Percentiles rank a stretch among this genome's conserved stretches.
These are phyloP conservation scores for Tirmania nivea DNA, from an alignment of 495 filamentous ascomycete genomes.

Conservation along the genomic window DNA sequence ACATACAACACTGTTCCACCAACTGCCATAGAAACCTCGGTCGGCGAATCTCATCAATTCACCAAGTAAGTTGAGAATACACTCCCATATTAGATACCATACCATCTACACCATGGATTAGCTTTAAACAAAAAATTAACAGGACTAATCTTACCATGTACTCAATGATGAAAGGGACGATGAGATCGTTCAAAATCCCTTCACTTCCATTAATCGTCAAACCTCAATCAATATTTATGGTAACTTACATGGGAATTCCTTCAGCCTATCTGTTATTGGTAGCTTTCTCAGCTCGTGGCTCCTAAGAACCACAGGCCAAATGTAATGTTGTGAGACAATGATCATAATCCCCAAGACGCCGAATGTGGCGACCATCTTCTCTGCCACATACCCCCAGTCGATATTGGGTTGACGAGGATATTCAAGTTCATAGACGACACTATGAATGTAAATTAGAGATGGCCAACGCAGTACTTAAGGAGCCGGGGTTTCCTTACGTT, in stretches of 20 bases:
- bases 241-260: constrained; percentile 36
- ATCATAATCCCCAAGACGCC: constrained; percentile 46
- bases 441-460: not conserved
- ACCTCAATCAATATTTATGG: too few species aligned
- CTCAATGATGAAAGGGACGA: constrained; percentile 58
- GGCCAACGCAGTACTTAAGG: too few species aligned
- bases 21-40: constrained; percentile 53
- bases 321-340: constrained; percentile 32
- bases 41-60: constrained; percentile 58
- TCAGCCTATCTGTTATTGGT: constrained; percentile 34
- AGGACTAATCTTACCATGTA: constrained; percentile 25
- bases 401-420: constrained; percentile 47
- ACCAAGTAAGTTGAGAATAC: constrained; percentile 50
- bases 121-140: constrained; percentile 8
- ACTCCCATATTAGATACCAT: constrained; percentile 68
- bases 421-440: constrained; percentile 50
- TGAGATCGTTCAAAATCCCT: constrained; percentile 38
- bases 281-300: constrained; percentile 42
- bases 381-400: constrained; percentile 48
- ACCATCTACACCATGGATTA: constrained; percentile 15
- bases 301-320: constrained; percentile 46
- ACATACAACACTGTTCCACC: constrained; percentile 36
- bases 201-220: too few species aligned
- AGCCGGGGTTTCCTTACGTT: constrained; percentile 21
- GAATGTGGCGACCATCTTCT: constrained; percentile 45